These are phyloP conservation scores for Stachybotrys chartarum DNA, from an alignment of 2,329 filamentous ascomycete species.

Conservation along the genomic window DNA sequence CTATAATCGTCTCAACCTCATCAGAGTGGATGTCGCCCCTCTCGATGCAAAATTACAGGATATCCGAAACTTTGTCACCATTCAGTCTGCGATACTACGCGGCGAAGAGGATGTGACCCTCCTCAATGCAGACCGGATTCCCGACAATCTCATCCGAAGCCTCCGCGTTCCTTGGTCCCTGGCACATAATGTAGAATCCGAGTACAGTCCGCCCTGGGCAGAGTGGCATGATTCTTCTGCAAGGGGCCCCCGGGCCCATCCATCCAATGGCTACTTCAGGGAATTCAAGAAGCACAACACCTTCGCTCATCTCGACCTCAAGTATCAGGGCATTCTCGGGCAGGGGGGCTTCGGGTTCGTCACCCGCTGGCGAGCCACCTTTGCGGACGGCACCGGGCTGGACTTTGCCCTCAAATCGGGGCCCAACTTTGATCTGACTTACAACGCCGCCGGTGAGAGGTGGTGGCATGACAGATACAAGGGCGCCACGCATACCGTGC, in stretches of 20 bases:
- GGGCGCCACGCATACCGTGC: not conserved
- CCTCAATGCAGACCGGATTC: slow-evolving; percentile 2
- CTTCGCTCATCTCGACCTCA: not conserved
- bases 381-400: slow-evolving; percentile 2
- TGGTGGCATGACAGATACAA: not conserved
- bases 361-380: slow-evolving; percentile 7
- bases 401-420: slow-evolving; percentile 31
- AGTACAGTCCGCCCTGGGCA: not conserved
- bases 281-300: not conserved
- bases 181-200: too few relatives aligned
- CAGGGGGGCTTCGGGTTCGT: slow-evolving; percentile 7
- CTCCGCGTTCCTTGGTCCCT: too few relatives aligned
- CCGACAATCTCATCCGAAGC: too few relatives aligned
- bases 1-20: too few relatives aligned
- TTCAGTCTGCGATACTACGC: slow-evolving; percentile 5
- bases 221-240: not conserved
- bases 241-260: not conserved
- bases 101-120: slow-evolving; percentile 5
- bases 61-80: slow-evolving; percentile 2
- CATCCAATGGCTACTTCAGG: not conserved
- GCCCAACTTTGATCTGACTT: slow-evolving; percentile 52
- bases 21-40: too few relatives aligned
- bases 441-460: not conserved
- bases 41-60: too few relatives aligned
- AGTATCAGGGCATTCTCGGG: slow-evolving; percentile 5